Conservation (phyloP, 805 yeast genomes). For the Lachancea thermotolerans region DNA sequence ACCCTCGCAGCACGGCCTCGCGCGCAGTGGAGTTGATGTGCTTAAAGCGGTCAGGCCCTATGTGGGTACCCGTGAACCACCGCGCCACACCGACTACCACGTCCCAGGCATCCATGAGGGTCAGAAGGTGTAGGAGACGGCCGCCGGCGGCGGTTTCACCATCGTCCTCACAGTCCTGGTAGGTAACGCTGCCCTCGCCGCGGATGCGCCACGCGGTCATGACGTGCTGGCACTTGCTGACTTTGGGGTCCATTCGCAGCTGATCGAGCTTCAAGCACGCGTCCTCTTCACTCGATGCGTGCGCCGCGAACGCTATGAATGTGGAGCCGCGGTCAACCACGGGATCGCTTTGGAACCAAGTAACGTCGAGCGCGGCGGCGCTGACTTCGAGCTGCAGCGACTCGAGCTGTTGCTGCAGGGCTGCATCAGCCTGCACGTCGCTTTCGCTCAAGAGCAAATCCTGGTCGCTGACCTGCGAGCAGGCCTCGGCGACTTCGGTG, state of each 20-base stretch:
- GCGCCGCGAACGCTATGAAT: slow-evolving; percentile 69
- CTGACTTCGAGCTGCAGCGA: background rate
- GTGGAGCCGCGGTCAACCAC: slow-evolving; percentile 78
- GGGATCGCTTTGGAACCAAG: slow-evolving; percentile 72
- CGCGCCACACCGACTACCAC: slow-evolving; percentile 76
- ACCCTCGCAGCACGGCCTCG: slow-evolving; percentile 69
- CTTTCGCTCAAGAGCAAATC: background rate
- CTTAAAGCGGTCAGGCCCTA: slow-evolving; percentile 91
- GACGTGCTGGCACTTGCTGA: slow-evolving; percentile 65
- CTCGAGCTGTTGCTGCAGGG: background rate
- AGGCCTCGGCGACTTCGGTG: slow-evolving; percentile 26
- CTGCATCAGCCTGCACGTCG: background rate
- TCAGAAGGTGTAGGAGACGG: slow-evolving; percentile 68
- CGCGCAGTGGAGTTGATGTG: slow-evolving; percentile 88
- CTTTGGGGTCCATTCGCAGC: slow-evolving; percentile 57
- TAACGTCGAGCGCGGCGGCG: slow-evolving; percentile 47
- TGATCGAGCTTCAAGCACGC: slow-evolving; percentile 47
- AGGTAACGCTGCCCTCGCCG: slow-evolving; percentile 37
- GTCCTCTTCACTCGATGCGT: slow-evolving; percentile 59
- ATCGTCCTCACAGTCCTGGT: slow-evolving; percentile 91
- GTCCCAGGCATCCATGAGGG: slow-evolving; percentile 75
- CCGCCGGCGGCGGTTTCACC: slow-evolving; percentile 97
- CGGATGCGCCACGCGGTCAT: slow-evolving; percentile 84
- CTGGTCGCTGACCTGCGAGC: slow-evolving; percentile 10
- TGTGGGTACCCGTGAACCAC: slow-evolving; percentile 88